A percentile compares a stretch with the other conserved stretches of the same genome.
These are phyloP conservation scores for Plasmodium inui DNA, from an alignment of 169 alveolate genomes.

Conservation along the genomic window DNA sequence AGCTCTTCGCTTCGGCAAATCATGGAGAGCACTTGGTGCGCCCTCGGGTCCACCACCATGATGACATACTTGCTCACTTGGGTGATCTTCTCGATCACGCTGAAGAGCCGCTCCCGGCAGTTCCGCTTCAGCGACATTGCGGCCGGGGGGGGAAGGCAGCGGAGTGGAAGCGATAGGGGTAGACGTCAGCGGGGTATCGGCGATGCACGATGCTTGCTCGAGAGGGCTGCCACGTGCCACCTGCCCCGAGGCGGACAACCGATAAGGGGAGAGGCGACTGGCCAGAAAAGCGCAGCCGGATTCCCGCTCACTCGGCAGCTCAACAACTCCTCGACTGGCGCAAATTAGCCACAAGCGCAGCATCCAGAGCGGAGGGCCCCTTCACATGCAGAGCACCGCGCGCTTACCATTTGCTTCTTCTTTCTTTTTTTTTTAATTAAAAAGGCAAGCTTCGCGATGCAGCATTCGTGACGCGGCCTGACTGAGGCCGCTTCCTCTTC, in stretches of 20 bases:
- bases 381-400: neutral
- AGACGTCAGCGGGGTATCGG: too few relatives aligned
- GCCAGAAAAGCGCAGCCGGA: neutral
- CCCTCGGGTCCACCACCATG: constrained; percentile 84
- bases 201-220: neutral
- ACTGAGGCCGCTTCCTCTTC: neutral
- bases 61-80: constrained; percentile 77
- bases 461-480: neutral
- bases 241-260: too few relatives aligned
- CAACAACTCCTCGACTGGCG: neutral
- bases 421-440: too few relatives aligned
- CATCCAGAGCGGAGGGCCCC: too few relatives aligned
- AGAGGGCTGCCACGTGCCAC: neutral
- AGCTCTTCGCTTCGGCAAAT: constrained; percentile 86
- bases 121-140: constrained; percentile 47
- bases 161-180: too few relatives aligned
- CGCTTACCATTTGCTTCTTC: neutral
- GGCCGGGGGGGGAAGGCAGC: neutral
- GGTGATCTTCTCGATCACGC: constrained; percentile 81
- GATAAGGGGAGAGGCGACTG: neutral
- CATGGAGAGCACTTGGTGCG: constrained; percentile 85
- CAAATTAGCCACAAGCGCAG: neutral
- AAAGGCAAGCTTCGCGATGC: neutral
- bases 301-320: neutral
- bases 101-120: constrained; percentile 58